phyloP scores from a whole-genome alignment of 169 alveolate genomes.

The Plasmodium sp. region DNA sequence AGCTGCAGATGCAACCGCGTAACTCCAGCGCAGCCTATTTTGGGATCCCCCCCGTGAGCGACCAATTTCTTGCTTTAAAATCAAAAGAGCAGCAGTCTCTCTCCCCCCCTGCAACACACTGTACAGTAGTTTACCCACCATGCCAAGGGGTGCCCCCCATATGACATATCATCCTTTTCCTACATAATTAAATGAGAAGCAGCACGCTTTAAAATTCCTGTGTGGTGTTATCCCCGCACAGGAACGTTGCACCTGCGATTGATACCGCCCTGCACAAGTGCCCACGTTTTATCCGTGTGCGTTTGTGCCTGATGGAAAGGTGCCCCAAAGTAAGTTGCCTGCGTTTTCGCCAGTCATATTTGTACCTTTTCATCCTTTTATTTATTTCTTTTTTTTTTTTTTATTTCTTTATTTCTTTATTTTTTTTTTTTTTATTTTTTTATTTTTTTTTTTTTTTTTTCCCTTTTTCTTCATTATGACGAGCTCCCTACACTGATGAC shows the following conservation, averaged over 20 bases:
- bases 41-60: not conserved
- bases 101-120: not conserved
- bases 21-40: not conserved
- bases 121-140: not conserved
- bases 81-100: not conserved
- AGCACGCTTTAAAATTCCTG: not conserved
- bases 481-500: not conserved
- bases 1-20: not conserved
- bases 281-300: not conserved
- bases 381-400: not conserved
- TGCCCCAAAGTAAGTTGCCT: not conserved
- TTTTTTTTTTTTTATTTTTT: not conserved
- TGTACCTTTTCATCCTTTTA: not conserved
- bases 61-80: not conserved
- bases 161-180: not conserved
- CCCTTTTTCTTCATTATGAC: not conserved
- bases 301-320: not conserved
- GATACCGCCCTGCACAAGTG: not conserved
- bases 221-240: not conserved
- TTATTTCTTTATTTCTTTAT: not conserved
- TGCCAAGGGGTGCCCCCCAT: not conserved
- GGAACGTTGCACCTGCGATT: not conserved
- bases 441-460: not conserved
- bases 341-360: not conserved
- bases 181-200: not conserved